A percentile compares a stretch with the other conserved stretches of the same genome.
phyloP scores from a whole-genome alignment of 768 basidiomycete species.

The Pisolithus orientalis region DNA sequence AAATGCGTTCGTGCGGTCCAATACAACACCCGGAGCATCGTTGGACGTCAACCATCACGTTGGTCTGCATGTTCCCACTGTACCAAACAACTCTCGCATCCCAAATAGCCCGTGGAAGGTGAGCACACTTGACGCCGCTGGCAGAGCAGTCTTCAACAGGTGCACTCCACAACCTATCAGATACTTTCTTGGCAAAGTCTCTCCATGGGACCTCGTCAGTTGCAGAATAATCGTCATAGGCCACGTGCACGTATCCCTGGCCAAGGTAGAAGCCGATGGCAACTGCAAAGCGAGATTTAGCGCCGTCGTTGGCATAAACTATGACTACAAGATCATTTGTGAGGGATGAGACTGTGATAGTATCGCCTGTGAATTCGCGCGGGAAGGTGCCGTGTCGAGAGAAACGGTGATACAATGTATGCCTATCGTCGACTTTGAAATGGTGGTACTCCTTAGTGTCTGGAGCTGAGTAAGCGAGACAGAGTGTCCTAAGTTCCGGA shows the following conservation, averaged over 20 bases:
- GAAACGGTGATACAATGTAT: neutral
- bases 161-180: no score
- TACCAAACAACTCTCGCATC: no score
- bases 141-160: no score
- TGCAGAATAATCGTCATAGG: neutral
- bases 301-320: neutral
- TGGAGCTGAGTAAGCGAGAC: no score
- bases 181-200: neutral
- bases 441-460: no score
- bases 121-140: no score
- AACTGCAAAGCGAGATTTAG: neutral
- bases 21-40: no score
- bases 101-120: no score
- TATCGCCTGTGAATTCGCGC: neutral
- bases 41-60: no score
- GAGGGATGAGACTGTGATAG: neutral
- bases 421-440: neutral
- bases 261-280: neutral
- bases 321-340: neutral
- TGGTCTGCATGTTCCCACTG: no score
- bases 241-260: neutral
- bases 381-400: neutral
- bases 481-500: no score
- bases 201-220: neutral
- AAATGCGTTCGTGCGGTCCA: neutral